These are phyloP conservation scores for Cicer yamashitae DNA, from an alignment of 306 rosid genomes.

Conservation along the genomic window DNA sequence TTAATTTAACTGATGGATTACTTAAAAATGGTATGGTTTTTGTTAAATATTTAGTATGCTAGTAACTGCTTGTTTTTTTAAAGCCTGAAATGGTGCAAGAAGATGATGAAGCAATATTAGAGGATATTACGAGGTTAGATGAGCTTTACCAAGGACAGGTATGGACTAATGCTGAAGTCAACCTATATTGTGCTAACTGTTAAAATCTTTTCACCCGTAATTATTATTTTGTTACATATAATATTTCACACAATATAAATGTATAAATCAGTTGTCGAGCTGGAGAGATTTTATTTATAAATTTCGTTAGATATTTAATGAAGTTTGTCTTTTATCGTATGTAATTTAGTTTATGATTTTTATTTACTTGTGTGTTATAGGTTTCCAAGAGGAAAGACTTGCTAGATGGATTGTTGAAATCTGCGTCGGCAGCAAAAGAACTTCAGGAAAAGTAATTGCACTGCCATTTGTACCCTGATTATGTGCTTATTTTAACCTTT, in stretches of 20 bases:
- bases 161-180: slow-evolving; percentile 42
- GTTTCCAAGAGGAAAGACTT: slow-evolving; percentile 71
- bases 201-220: not conserved
- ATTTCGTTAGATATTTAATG: slow-evolving; percentile 31
- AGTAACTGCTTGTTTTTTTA: slow-evolving; percentile 51
- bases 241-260: slow-evolving; percentile 23
- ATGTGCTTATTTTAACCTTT: slow-evolving; percentile 42
- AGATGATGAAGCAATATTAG: slow-evolving; percentile 74
- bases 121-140: slow-evolving; percentile 74
- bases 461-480: slow-evolving; percentile 42
- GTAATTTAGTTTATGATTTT: slow-evolving; percentile 33
- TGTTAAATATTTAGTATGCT: slow-evolving; percentile 30
- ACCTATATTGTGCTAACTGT: slow-evolving; percentile 23
- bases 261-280: slow-evolving; percentile 36
- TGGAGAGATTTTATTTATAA: slow-evolving; percentile 25
- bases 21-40: slow-evolving; percentile 23
- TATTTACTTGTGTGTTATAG: slow-evolving; percentile 56
- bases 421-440: slow-evolving; percentile 64
- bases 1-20: slow-evolving; percentile 21
- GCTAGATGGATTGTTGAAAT: slow-evolving; percentile 64
- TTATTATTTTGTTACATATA: slow-evolving; percentile 30
- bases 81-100: slow-evolving; percentile 75
- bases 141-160: slow-evolving; percentile 78
- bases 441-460: slow-evolving; percentile 73
- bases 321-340: slow-evolving; percentile 21